Base-by-base conservation (phyloP, 2,329 filamentous ascomycete species). In the Scorias spongiosa region DNA sequence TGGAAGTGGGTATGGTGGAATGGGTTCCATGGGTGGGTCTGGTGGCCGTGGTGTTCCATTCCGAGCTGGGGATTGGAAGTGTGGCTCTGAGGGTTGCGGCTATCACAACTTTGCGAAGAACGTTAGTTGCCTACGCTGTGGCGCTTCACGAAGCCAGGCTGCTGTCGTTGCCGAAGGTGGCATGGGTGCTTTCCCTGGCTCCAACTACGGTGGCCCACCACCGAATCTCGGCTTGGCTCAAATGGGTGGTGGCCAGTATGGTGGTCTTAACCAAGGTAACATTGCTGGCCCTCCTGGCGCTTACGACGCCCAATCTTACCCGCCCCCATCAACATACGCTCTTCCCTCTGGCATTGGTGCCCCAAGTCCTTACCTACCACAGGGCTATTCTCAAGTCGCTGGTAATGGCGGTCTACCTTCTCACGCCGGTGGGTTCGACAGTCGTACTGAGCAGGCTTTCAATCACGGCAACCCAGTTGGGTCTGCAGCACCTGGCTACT, bases 51-150 rank as follows among this genome's bases (percentile, higher is more conserved):
- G 70, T 39, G 91, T 98, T 38, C 91, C 91, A 12, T 98, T 98
- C 81, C 84, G 91, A 58, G 91, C 91, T 44, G 91, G 91, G 59
- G 91, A 98, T 61, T 98, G 91, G 91, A 95, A 95, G 66, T 98
- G 91, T 60, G 91, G 91, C 45, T 91, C 91, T 51, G 91, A 98
- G 60, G 87, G 88, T 32, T 98, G 91, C 62, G 86, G 84, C 46
- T 98, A 98, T 65, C 91, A 98, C 71, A 98, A 98, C 70, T 98
- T 98, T 61, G 91, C 91, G 49, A 98, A 98, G 76, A 98, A 98
- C 57, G 89, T 96, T 46, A 93, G 86, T 66, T 98, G 91, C 65
- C 77, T 98, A 49, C 84, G 91, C 47, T 98, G 91, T 61, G 91
- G 91, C 62, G 91, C 89, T 43, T 93, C 87, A 63, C 85, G 91